Base-by-base conservation (phyloP, 2,329 filamentous ascomycete species). In the Pseudopyrenochaeta lycopersici region DNA sequence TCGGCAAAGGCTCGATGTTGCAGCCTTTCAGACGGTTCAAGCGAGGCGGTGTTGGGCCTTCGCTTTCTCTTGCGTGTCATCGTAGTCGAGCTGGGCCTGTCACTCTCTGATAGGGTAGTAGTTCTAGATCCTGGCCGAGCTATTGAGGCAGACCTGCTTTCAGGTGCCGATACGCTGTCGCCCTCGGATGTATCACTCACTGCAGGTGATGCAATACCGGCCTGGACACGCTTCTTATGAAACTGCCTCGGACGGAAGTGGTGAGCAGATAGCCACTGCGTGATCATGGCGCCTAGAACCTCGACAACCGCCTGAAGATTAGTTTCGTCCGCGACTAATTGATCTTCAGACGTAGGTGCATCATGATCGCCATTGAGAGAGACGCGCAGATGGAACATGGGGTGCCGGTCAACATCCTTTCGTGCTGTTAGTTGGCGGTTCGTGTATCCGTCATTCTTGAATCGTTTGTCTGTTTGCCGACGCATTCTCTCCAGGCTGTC, bases 321-420 rank as follows among this genome's bases (percentile, higher is more conserved):
- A 10, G 63, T 50, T 12, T 74, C 60, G 1, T 68, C 58, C 4
- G 67, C 57, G 2, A 70, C 42, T 41, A 68, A 61, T 0, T 56
- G 33, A 23, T 73, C 68, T 23, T 66, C 72, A 11, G 40, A 23
- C 5, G 49, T 29, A 2, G 40, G 53, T 18, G 52, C 41, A 14
- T 39, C 21, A n/a, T 44, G 14, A 7, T 50, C 39, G 7, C 66
- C 54, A 17, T 62, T 67, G 7, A 83, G 66, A 2, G 81, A 77
- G 31, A 97, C 84, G 23, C 85, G 85, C n/a, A 98, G 77, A 64
- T 88, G 90, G 66, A 97, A 98, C 88, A 94, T 94, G 0, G 94
- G 92, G 87, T 91, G 95, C 45, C 86, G 84, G 66, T 97, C 92
- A 9, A 93, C 79, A 0, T 87, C 82, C 69, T 91, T 94, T 38